These are phyloP conservation scores for Macrophomina tecta DNA, from an alignment of 2,329 filamentous ascomycete species.

Conservation along the genomic window DNA sequence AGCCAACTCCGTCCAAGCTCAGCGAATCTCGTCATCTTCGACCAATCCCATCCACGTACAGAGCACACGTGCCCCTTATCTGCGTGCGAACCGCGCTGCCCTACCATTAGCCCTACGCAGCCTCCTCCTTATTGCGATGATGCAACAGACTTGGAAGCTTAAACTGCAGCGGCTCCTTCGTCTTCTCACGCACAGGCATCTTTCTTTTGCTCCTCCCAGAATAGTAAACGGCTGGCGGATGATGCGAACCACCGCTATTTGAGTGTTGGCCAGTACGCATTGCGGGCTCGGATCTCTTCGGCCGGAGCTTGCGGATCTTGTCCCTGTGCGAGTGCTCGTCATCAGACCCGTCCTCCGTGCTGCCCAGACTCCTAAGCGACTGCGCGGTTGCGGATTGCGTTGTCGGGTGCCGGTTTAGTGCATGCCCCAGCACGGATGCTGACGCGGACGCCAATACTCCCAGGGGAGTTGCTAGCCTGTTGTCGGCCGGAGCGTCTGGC, in stretches of 20 bases:
- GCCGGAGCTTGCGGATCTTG: conserved; percentile 48
- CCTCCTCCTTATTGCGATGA: conserved; percentile 23
- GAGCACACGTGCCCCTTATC: conserved; percentile 15
- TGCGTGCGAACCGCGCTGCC: background rate
- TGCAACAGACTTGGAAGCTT: conserved; percentile 39
- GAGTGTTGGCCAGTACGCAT: conserved; percentile 14
- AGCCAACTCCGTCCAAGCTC: background rate
- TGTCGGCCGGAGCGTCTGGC: background rate
- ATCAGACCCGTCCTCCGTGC: conserved; percentile 30
- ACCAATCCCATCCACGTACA: background rate
- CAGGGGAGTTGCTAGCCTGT: conserved; percentile 17
- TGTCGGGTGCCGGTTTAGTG: conserved; percentile 10
- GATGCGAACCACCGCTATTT: conserved; percentile 5
- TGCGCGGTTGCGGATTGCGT: conserved; percentile 14
- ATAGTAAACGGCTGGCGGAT: conserved; percentile 42
- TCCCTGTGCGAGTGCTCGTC: conserved; percentile 47
- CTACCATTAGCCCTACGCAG: background rate
- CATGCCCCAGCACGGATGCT: conserved; percentile 21
- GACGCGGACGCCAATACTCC: conserved; percentile 25
- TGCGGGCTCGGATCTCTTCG: conserved; percentile 43
- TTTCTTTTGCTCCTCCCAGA: conserved; percentile 51
- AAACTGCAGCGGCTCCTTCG: conserved; percentile 48
- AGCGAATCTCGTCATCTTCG: background rate
- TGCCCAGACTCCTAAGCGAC: conserved; percentile 43
- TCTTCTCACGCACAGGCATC: conserved; percentile 47